Evolutionary conservation across 176 grass and related monocot species (phyloP), one percentile per base, ranked within the genome.

Genomic region (Aegilops tauschii): DNA sequence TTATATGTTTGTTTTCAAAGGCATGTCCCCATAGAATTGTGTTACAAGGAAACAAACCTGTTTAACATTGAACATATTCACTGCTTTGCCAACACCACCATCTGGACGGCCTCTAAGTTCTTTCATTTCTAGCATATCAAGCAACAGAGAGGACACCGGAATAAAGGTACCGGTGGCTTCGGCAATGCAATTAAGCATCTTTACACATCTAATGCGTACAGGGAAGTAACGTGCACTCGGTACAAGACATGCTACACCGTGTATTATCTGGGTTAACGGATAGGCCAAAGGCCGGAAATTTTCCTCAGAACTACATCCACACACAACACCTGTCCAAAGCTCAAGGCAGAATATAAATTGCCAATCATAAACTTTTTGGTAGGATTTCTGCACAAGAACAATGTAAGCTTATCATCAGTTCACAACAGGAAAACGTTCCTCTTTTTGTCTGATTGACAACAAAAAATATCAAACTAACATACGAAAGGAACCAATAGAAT

Each of bases 261-360:
- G 87, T 77, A 98, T 94, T 92, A 98, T 95, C 82, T 98, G 96
- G 65, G 92, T 87, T 66, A 98, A 81, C 25, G 92, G 93, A 90
- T 95, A 98, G 81, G 96, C 96, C 79, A 98, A 79, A 82, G 93
- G 96, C 30, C 79, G 86, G 87, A 98, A 89, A 82, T 94, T 84
- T 56, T 89, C 88, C 65, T 94, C 88, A 34, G 90, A 89, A 39
- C 76, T 92, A 52, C 91, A 91, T 37, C 83, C 58, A 27, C 93
- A 95, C 65, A 98, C 91, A 85, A 98, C 82, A 71, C 84, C 82
- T 37, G 93, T 92, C 96, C 96, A 98, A 77, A 98, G 88, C 86
- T 98, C 93, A 78, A 98, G 93, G 82, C 96, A 98, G 68, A 98
- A 93, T 91, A 98, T 95, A 87, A 93, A 98, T 86, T 98, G 96